Evolutionary conservation across 495 filamentous ascomycete species (phyloP), one percentile per base, ranked within the genome.

Genomic region (Diplogelasinospora grovesii): DNA sequence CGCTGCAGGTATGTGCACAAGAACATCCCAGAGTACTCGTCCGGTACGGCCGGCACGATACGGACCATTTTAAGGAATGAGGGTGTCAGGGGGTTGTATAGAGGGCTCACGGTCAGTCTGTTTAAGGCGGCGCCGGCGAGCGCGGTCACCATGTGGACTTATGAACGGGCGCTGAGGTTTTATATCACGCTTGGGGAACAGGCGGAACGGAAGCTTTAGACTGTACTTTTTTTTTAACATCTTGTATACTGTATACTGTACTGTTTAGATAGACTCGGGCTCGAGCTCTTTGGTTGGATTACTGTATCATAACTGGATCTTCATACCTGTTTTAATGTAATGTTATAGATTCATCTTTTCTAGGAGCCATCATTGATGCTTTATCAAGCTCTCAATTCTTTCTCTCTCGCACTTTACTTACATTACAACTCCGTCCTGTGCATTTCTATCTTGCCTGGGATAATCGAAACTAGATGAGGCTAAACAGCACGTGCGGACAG

Each of bases 81-180:
- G 57, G 89, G 92, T 2, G 52, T 73, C 11, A 71, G 85, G 40
- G 93, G 92, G 0, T 53, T 99, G 43, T 99, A 97, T 60, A 70
- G 88, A 32, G 92, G 92, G 2, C 61, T 99, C 45, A 82, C 81
- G 3, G 87, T 97, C 3, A 88, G 87, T 52, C 59, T 99, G 63
- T 47, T 96, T 43, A 99, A 99, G 69, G 88, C 92, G 11, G 93
- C 90, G 21, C 92, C 92, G 32, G 81, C 93, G 15, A 94, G 87
- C 62, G 93, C 92, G 2, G 79, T 95, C 14, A 99, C 92, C 0
- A 92, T 99, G 85, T 99, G 93, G 92, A 96, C 90, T 1, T 97
- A 96, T 64, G 92, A 96, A 64, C 63, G 77, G 49, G 74, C 72
- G 5, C 59, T 93, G 59, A 71, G 59, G 42, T 50, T 80, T 5